These are phyloP conservation scores for Articulospora tetracladia DNA, from an alignment of 495 filamentous ascomycete genomes.

Conservation along the genomic window DNA sequence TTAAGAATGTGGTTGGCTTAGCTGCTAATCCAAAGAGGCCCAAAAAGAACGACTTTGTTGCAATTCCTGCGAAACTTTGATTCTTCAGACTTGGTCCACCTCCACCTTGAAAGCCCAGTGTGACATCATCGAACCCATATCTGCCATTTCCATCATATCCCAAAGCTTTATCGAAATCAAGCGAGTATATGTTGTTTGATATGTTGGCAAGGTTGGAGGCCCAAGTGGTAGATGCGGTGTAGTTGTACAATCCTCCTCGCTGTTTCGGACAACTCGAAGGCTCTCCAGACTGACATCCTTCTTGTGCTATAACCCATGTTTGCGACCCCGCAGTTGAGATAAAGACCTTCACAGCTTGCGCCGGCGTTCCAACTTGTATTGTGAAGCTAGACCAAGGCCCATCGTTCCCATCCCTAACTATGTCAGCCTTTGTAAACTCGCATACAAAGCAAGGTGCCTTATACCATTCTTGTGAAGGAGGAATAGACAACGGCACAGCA, in stretches of 20 bases:
- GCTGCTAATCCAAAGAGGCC: slow-evolving; percentile 52
- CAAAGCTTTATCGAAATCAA: slow-evolving; percentile 36
- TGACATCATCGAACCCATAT: slow-evolving; percentile 50
- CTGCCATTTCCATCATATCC: slow-evolving; percentile 35
- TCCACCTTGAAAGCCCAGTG: slow-evolving; percentile 34
- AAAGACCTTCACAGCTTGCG: slow-evolving; percentile 29
- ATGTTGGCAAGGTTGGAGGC: slow-evolving; percentile 20
- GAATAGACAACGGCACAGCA: slow-evolving; percentile 8
- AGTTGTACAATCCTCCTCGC: slow-evolving; percentile 32
- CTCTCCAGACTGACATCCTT: slow-evolving; percentile 33
- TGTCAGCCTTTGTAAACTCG: neutral
- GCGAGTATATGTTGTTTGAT: slow-evolving; percentile 14
- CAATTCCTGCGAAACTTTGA: slow-evolving; percentile 44
- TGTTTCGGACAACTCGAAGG: slow-evolving; percentile 23
- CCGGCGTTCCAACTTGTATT: slow-evolving; percentile 32
- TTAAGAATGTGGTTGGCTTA: slow-evolving; percentile 41
- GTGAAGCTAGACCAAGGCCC: slow-evolving; percentile 37
- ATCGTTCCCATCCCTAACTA: slow-evolving; percentile 34
- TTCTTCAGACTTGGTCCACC: slow-evolving; percentile 40
- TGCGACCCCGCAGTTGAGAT: slow-evolving; percentile 27
- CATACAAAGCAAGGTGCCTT: neutral
- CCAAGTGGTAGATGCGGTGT: slow-evolving; percentile 12
- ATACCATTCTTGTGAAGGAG: slow-evolving; percentile 19
- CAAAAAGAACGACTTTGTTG: slow-evolving; percentile 22
- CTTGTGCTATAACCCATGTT: slow-evolving; percentile 31